Evolutionary conservation across 192 early-diverging fungal genomes (phyloP), one percentile per base, ranked within the genome.

Genomic region (Phycomyces nitens): DNA sequence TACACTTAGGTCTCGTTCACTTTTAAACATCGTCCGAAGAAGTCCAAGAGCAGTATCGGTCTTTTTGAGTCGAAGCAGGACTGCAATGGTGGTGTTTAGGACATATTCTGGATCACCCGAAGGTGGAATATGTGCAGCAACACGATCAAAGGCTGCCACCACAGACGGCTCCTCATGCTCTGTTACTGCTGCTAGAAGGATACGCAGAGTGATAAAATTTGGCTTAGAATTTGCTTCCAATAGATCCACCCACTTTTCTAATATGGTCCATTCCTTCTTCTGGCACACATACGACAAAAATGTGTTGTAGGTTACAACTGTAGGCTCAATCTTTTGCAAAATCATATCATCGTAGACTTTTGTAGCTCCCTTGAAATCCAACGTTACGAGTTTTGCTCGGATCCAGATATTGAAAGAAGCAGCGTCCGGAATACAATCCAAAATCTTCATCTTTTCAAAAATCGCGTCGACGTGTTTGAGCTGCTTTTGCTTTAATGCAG

Each of bases 291-390:
- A 21, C 11, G 44, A 53, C 12, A 69, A 21, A 16, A 69, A 63
- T 2, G 61, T 69, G 41, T 69, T 69, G 54, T 55, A 69, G 15
- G 68, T 69, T 24, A 51, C 68, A 11, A 22, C 41, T 3, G 54
- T 61, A 1, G 68, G 68, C 38, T 49, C 16, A 14, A 69, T 7
- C 11, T 44, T 3, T 6, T 34, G 14, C 22, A 0, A 3, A n/a
- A 68, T 24, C 60, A 68, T 53, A 5, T 56, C 52, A 0, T 62
- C 2, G 40, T 68, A 68, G 20, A 68, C 11, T 0, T 40, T 21
- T 1, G 29, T 18, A 1, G 59, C 53, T 24, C 44, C 23, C 20
- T 26, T 23, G 6, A 29, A 0, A 7, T 40, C 27, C 8, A 12
- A 21, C 1, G 8, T 26, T 15, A 26, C n/a, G 5, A 69, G 22